Percentiles rank a stretch among this genome's conserved stretches.
These are phyloP conservation scores for Claviceps humidiphila DNA, from an alignment of 2,329 filamentous ascomycete genomes.

Conservation along the genomic window DNA sequence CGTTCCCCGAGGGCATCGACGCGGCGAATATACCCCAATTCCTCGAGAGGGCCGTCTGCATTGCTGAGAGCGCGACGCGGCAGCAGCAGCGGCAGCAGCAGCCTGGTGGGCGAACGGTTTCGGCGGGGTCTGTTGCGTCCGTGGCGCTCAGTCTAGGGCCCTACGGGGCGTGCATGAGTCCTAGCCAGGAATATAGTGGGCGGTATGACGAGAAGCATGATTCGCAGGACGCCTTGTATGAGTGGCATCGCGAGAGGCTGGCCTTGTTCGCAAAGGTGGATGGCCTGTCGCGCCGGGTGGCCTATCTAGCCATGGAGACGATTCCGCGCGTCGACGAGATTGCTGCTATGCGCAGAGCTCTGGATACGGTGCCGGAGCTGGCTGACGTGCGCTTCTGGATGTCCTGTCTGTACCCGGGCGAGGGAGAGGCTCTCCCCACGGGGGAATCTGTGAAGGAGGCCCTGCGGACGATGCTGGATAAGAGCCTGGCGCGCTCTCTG, in stretches of 20 bases:
- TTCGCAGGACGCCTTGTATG: slow-evolving; percentile 28
- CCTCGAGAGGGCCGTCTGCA: slow-evolving; percentile 29
- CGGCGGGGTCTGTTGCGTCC: slow-evolving; percentile 1
- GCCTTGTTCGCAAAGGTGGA: slow-evolving; percentile 31
- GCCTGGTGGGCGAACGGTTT: background rate
- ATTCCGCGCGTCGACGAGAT: slow-evolving; percentile 51
- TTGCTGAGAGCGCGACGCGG: slow-evolving; percentile 24
- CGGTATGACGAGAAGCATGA: slow-evolving; percentile 39
- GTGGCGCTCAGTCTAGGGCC: slow-evolving; percentile 51
- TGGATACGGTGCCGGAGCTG: slow-evolving; percentile 16
- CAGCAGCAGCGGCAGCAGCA: background rate
- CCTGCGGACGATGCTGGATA: slow-evolving; percentile 25
- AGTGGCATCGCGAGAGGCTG: slow-evolving; percentile 46
- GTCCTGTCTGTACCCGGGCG: slow-evolving; percentile 46
- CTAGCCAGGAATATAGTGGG: slow-evolving; percentile 52
- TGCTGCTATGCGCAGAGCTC: slow-evolving; percentile 36
- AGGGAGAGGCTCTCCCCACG: slow-evolving; percentile 39
- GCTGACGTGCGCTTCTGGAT: slow-evolving; percentile 42
- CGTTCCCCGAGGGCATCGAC: slow-evolving; percentile 30
- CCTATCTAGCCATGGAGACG: slow-evolving; percentile 52
- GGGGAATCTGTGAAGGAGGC: slow-evolving; percentile 28
- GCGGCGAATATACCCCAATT: slow-evolving; percentile 25
- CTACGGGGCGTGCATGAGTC: slow-evolving; percentile 54
- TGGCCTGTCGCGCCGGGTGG: slow-evolving; percentile 26
- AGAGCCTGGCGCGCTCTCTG: slow-evolving; percentile 9